Conservation (phyloP, 768 basidiomycete species). For the Pleurotus cornucopiae region DNA sequence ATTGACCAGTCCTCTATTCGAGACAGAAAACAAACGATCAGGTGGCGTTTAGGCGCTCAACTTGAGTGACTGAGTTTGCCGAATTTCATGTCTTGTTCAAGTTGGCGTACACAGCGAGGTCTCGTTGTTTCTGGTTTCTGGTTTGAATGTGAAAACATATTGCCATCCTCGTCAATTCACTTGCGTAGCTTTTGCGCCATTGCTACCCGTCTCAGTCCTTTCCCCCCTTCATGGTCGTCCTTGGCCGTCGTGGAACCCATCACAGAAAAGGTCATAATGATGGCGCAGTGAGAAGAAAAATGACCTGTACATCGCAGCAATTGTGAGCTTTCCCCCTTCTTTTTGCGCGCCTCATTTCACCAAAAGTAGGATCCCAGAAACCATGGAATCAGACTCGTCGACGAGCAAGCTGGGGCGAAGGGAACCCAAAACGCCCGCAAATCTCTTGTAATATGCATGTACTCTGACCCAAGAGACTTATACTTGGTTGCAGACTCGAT, state of each 20-base stretch:
- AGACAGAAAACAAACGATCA: too few relatives aligned
- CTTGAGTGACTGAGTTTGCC: too few relatives aligned
- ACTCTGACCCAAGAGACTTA: not conserved
- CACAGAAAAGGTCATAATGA: conserved; percentile 21
- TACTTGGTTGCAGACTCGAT: conserved; percentile 28
- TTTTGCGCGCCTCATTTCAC: not conserved
- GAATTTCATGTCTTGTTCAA: too few relatives aligned
- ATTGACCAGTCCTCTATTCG: too few relatives aligned
- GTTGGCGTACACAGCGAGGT: too few relatives aligned
- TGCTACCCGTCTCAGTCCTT: conserved; percentile 26
- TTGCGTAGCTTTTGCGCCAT: not conserved
- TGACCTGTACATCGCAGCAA: conserved; percentile 32
- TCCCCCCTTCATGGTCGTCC: conserved; percentile 42
- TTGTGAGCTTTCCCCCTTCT: conserved; percentile 23
- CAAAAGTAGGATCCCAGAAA: conserved; percentile 39
- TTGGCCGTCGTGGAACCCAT: conserved; percentile 22
- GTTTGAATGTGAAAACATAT: not conserved
- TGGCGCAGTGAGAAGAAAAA: conserved; percentile 12
- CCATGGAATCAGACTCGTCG: conserved; percentile 34
- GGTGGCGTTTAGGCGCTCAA: too few relatives aligned
- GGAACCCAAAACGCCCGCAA: conserved; percentile 38
- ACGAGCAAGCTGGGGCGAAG: conserved; percentile 24
- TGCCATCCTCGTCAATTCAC: not conserved
- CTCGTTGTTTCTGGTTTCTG: not conserved
- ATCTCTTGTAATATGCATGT: conserved; percentile 14